These are phyloP conservation scores for Ganoderma sinense DNA, from an alignment of 1,284 basidiomycete species.

Conservation along the genomic window DNA sequence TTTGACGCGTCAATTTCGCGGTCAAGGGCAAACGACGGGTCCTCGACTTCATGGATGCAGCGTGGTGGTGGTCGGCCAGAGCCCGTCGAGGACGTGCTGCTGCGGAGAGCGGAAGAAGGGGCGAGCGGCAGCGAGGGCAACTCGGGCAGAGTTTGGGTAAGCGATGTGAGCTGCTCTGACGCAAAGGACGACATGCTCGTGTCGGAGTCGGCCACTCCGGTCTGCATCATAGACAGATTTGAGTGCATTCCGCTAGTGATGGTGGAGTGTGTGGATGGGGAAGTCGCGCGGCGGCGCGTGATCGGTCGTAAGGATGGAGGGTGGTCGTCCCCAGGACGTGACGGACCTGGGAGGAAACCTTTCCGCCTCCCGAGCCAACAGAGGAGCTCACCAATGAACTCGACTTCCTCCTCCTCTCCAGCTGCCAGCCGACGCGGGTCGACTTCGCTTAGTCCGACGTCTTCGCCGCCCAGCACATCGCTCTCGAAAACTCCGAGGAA, in stretches of 20 bases:
- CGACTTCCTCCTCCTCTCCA: conserved; percentile 69
- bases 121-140: conserved; percentile 23
- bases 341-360: conserved; percentile 44
- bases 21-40: conserved; percentile 44
- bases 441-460: conserved; percentile 67
- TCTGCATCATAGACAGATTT: conserved; percentile 41
- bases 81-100: conserved; percentile 9
- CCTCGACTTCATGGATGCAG: conserved; percentile 62
- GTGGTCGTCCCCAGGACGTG: conserved; percentile 12
- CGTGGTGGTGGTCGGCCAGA: conserved; percentile 31
- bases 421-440: conserved; percentile 68
- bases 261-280: conserved; percentile 48
- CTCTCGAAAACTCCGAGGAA: conserved; percentile 79
- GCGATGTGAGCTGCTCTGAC: conserved; percentile 35
- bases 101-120: background rate
- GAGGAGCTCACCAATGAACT: conserved; percentile 66
- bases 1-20: conserved; percentile 12
- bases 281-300: conserved; percentile 24
- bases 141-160: conserved; percentile 24
- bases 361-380: conserved; percentile 66
- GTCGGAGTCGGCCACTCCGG: conserved; percentile 37
- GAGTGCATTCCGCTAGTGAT: conserved; percentile 42
- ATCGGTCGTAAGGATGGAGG: conserved; percentile 10
- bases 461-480: conserved; percentile 60
- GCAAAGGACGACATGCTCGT: conserved; percentile 46